Conservation (phyloP, 768 basidiomycete species). For the Mrakia gelida region DNA sequence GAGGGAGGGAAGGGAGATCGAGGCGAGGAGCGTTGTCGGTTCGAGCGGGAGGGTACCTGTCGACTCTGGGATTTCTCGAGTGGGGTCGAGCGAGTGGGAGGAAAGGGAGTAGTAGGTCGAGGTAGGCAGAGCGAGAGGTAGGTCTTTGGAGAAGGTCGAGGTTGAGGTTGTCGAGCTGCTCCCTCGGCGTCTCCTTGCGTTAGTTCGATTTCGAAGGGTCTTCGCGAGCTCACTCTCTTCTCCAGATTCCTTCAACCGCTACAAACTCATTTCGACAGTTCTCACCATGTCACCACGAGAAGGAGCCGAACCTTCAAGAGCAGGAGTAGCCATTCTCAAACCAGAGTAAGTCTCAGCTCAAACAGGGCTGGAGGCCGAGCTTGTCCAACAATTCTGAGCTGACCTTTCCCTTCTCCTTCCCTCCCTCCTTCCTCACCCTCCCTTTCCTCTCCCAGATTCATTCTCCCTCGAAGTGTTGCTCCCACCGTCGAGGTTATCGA, state of each 20-base stretch:
- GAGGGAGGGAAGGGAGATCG: constrained; percentile 12
- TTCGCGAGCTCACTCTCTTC: too few species aligned
- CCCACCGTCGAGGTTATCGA: not conserved
- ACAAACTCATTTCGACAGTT: not conserved
- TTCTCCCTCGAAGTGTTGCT: not conserved
- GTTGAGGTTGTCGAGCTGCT: not conserved
- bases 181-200: too few species aligned
- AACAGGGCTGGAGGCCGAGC: constrained; percentile 42
- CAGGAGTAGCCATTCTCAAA: constrained; percentile 58
- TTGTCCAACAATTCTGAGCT: constrained; percentile 27
- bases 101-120: not conserved
- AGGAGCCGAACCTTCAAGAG: not conserved
- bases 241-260: not conserved
- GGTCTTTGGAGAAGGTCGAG: too few species aligned
- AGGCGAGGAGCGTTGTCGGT: not conserved
- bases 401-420: constrained; percentile 24
- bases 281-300: constrained; percentile 2
- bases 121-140: not conserved
- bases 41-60: not conserved
- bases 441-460: constrained; percentile 5
- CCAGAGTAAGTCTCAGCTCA: constrained; percentile 49
- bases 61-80: not conserved
- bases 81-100: not conserved
- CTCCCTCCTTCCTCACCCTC: not conserved
- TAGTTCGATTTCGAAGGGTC: too few species aligned